Percentiles rank a stretch among this genome's conserved stretches.
These are phyloP conservation scores for Aspergillus flavus DNA, from an alignment of 2,329 filamentous ascomycete species.

Conservation along the genomic window DNA sequence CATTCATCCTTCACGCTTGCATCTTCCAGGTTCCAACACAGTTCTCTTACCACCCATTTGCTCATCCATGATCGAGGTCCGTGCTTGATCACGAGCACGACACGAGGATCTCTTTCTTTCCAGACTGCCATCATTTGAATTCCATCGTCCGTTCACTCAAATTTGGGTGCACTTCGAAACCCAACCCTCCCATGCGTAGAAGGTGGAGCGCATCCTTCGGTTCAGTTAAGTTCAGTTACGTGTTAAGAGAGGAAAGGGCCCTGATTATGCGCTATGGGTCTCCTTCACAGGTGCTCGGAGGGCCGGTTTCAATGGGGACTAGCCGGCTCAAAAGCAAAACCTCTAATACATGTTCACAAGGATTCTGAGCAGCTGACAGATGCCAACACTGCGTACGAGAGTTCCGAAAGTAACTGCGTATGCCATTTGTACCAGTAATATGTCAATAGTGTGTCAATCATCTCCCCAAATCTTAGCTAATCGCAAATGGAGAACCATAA, in stretches of 20 bases:
- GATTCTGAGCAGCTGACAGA: not conserved
- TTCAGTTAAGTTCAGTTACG: not conserved
- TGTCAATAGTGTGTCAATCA: constrained; percentile 7
- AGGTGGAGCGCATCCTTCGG: not conserved
- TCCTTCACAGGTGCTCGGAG: not conserved
- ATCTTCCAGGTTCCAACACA: not conserved
- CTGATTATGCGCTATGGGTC: not conserved
- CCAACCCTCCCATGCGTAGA: not conserved
- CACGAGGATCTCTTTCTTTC: not conserved
- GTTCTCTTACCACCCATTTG: not conserved
- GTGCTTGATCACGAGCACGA: not conserved
- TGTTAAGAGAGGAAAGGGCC: not conserved
- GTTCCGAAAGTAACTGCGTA: constrained; percentile 11
- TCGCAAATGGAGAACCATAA: constrained; percentile 6
- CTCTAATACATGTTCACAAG: not conserved
- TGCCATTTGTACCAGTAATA: constrained; percentile 17
- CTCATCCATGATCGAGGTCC: not conserved
- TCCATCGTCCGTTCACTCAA: not conserved
- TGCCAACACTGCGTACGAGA: not conserved
- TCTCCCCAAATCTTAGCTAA: constrained; percentile 12
- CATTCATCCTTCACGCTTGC: not conserved
- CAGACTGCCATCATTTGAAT: not conserved
- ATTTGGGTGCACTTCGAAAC: not conserved
- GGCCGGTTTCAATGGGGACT: not conserved
- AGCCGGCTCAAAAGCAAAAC: not conserved